These are phyloP conservation scores for Pulicaria dysenterica DNA, from an alignment of 129 eudicot genomes.

Conservation along the genomic window DNA sequence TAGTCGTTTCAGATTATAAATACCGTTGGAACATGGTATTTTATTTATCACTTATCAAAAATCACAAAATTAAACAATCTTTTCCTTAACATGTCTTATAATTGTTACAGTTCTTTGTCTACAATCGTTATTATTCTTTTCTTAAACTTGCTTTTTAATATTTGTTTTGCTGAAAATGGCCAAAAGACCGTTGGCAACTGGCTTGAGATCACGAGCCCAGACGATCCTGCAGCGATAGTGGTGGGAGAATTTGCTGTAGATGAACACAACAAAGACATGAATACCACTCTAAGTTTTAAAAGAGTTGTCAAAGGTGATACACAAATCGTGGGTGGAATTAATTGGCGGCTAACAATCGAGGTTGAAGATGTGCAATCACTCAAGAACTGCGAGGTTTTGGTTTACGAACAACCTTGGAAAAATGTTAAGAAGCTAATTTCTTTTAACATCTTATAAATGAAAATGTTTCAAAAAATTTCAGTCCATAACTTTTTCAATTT, in stretches of 20 bases:
- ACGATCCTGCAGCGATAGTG: slow-evolving; percentile 23
- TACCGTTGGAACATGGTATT: slow-evolving; percentile 15
- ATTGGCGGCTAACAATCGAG: slow-evolving; percentile 35
- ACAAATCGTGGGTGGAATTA: slow-evolving; percentile 31
- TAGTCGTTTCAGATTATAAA: slow-evolving; percentile 21
- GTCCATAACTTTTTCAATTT: neutral
- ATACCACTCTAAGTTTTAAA: slow-evolving; percentile 19
- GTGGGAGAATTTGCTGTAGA: slow-evolving; percentile 32
- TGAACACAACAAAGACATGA: slow-evolving; percentile 29
- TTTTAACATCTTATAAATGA: slow-evolving; percentile 11
- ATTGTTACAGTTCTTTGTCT: neutral
- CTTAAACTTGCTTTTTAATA: neutral
- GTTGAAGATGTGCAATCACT: neutral
- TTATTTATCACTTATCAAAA: slow-evolving; percentile 1
- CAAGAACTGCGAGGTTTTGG: slow-evolving; percentile 26
- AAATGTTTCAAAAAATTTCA: neutral
- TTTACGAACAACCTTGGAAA: slow-evolving; percentile 18
- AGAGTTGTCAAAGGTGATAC: slow-evolving; percentile 21
- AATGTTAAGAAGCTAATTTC: slow-evolving; percentile 24
- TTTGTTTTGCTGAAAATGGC: slow-evolving; percentile 27
- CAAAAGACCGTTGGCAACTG: slow-evolving; percentile 30
- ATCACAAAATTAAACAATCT: neutral
- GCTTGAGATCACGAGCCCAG: slow-evolving; percentile 30
- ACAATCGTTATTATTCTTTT: slow-evolving; percentile 6
- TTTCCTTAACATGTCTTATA: slow-evolving; percentile 6